phyloP scores from a whole-genome alignment of 345 rosid species.

The Brassica carinata region DNA sequence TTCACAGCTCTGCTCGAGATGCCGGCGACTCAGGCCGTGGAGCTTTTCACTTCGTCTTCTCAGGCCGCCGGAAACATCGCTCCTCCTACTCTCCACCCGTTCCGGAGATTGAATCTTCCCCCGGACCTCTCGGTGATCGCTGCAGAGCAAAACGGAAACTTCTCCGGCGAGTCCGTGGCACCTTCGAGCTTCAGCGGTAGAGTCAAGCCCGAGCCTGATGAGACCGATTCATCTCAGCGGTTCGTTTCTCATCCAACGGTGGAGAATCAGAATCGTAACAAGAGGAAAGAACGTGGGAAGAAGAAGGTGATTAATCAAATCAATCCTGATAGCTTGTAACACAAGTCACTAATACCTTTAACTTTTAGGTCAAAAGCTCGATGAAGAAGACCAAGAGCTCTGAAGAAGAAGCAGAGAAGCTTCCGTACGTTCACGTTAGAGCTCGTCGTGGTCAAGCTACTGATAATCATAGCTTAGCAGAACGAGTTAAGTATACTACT shows the following conservation, averaged over 20 bases:
- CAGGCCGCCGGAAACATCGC: conserved; percentile 40
- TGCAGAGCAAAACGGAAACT: conserved; percentile 34
- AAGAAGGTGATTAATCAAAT: conserved; percentile 47
- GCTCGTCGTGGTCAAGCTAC: conserved; percentile 85
- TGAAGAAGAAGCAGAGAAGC: conserved; percentile 56
- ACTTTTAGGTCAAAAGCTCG: conserved; percentile 49
- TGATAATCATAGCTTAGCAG: conserved; percentile 76
- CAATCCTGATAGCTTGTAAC: not conserved
- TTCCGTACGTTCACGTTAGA: conserved; percentile 71
- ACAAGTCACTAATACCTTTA: not conserved
- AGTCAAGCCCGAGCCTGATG: conserved; percentile 48
- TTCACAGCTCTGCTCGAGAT: conserved; percentile 74
- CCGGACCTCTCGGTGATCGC: conserved; percentile 43
- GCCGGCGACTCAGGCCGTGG: conserved; percentile 61
- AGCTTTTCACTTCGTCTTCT: conserved; percentile 47
- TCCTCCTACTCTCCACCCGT: conserved; percentile 27
- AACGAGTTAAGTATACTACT: conserved; percentile 49
- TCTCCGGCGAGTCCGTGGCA: conserved; percentile 37
- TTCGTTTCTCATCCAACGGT: conserved; percentile 26
- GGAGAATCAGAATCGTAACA: conserved; percentile 43
- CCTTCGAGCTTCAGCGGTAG: conserved; percentile 39
- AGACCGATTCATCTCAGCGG: conserved; percentile 36
- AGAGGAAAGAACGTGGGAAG: conserved; percentile 58
- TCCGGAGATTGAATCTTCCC: conserved; percentile 26
- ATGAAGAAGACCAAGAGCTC: conserved; percentile 60